Evolutionary conservation across 2,329 filamentous ascomycete genomes (phyloP), one percentile per base, ranked within the genome.

Genomic region (Amylocarpus encephaloides): DNA sequence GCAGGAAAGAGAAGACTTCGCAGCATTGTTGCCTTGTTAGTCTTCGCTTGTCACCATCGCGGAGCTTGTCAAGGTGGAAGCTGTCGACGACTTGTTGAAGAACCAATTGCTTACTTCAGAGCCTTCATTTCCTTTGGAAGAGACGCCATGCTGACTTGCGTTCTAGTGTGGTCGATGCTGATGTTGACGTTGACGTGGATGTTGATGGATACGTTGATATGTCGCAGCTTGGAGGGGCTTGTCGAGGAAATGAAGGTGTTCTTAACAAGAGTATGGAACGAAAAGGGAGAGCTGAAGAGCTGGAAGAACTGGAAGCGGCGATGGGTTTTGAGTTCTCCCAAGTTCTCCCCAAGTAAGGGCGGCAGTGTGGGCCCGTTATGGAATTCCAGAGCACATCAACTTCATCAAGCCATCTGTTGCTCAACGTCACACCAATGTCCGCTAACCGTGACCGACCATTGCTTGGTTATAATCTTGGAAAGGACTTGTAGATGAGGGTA

Each of bases 121-220:
- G 40, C 40, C 40, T 43, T 43, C 60, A 62, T 81, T 57, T 74
- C 70, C 65, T 72, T 69, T 51, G 76, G 76, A 55, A 53, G 43
- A 41, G 12, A 18, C 12, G 48, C 10, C 52, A 54, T 54, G 2
- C 46, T 49, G 41, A 15, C 29, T 48, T 48, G 40, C 19, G 36
- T 50, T 36, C 34, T 36, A 13, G 12, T 36, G 4, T 4, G 4
- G 22, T 26, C 7, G 22, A 26, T 26, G 22, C 7, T 26, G 22
- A 4, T 26, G 22, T 26, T 26, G 4, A 7, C 7, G 22, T 26
- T 26, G 22, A 26, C 7, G 22, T 26, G 4, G 22, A 4, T 26
- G 22, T 26, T 26, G 22, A 26, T 26, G 22, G 22, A 26, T 26
- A 4, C 7, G 22, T 26, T 26, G 22, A 26, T 26, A 26, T 26